Evolutionary conservation across 164 flowering plant species (phyloP).

Genomic region (Dillenia suffruticosa): DNA sequence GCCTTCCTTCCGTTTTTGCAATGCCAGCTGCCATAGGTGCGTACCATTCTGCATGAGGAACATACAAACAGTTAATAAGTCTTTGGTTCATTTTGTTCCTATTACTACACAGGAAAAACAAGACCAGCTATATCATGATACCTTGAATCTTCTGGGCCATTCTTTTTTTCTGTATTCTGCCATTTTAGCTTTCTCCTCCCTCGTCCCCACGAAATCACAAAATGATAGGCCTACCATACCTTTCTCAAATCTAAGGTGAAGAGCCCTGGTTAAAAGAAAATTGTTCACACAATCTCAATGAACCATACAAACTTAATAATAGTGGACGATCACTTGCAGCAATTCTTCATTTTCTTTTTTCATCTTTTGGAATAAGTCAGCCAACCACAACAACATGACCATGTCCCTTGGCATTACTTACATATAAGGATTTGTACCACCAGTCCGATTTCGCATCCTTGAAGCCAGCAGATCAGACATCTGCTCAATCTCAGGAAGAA

Average conservation of each 20-base stretch:
- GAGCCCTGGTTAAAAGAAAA: conserved; percentile 60
- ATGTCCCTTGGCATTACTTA: conserved; percentile 19
- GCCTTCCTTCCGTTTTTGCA: conserved; percentile 98
- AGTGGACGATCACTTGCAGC: not conserved
- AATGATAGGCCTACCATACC: conserved; percentile 99
- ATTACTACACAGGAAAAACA: not conserved
- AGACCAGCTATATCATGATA: conserved; percentile 13
- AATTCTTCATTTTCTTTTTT: too few relatives aligned
- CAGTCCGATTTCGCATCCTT: conserved; percentile 93
- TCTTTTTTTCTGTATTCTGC: conserved; percentile 90
- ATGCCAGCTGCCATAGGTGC: conserved; percentile 92
- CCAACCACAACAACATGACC: not conserved
- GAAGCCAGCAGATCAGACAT: conserved; percentile 83
- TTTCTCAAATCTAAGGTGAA: conserved; percentile 98
- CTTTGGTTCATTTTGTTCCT: not conserved
- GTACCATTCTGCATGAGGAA: conserved; percentile 82
- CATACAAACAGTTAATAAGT: conserved; percentile 4
- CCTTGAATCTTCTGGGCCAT: conserved; percentile 99
- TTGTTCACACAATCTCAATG: not conserved
- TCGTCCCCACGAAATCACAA: conserved; percentile 97
- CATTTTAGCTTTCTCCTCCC: conserved; percentile 92
- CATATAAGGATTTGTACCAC: conserved; percentile 83
- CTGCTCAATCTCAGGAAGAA: conserved; percentile 89
- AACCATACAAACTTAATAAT: not conserved
- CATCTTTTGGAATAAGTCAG: too few relatives aligned